Evolutionary conservation across 1,284 basidiomycete species (phyloP).

Genomic region (Moesziomyces sp.): DNA sequence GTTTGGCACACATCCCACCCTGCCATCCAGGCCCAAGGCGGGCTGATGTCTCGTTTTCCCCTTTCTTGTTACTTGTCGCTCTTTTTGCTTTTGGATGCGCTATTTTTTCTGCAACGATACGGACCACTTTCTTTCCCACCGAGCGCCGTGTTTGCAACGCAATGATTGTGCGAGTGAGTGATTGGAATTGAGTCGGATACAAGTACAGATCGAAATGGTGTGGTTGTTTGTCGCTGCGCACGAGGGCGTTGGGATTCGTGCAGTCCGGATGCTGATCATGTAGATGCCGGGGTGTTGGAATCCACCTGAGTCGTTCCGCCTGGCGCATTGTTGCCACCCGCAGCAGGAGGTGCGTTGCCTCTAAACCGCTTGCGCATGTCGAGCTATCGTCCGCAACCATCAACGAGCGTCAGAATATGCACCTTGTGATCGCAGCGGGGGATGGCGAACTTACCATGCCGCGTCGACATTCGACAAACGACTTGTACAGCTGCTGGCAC

Average conservation of each 20-base stretch:
- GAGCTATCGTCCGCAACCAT: constrained; percentile 13
- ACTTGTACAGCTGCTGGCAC: constrained; percentile 58
- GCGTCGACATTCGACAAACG: constrained; percentile 52
- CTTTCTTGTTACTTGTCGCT: no score
- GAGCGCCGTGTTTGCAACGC: no score
- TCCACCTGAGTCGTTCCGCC: constrained; percentile 48
- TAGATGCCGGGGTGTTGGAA: constrained; percentile 2
- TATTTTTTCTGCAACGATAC: no score
- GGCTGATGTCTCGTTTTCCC: no score
- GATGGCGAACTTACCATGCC: constrained; percentile 46
- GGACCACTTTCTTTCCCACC: no score
- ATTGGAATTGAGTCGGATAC: neutral
- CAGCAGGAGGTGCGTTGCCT: constrained; percentile 49
- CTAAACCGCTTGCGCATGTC: constrained; percentile 58
- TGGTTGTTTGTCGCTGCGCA: neutral
- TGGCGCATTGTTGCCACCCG: constrained; percentile 33
- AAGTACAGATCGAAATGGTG: neutral
- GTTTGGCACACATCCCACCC: neutral
- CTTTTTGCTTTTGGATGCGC: no score
- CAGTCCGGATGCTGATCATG: neutral
- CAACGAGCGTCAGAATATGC: neutral
- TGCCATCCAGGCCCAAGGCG: no score
- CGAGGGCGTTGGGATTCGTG: neutral
- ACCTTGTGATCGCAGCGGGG: no score
- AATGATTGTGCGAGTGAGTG: neutral